Percentiles rank a stretch among this genome's conserved stretches.
These are phyloP conservation scores for Alternaria sp. DNA, from an alignment of 2,329 filamentous ascomycete genomes.

Conservation along the genomic window DNA sequence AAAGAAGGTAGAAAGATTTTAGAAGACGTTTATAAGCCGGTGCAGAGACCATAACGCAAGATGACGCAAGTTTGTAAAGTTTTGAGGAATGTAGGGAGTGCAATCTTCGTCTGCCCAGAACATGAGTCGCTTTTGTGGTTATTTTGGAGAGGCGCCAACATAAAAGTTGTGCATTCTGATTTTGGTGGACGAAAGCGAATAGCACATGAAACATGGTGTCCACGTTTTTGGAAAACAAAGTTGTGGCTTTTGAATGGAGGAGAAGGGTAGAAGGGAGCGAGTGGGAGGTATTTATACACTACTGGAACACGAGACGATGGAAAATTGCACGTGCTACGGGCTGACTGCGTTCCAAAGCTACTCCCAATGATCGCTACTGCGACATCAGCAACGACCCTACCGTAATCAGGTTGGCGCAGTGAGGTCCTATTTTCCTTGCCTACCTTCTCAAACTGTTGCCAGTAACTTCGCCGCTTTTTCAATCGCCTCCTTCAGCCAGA, in stretches of 20 bases:
- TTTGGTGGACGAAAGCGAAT: not conserved
- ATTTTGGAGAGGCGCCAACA: not conserved
- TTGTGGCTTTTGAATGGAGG: not conserved
- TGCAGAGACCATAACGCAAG: not conserved
- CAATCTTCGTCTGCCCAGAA: not conserved
- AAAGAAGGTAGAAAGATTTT: not conserved
- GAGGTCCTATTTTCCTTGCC: not conserved
- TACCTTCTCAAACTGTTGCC: not conserved
- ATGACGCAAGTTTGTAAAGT: not conserved
- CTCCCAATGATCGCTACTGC: not conserved
- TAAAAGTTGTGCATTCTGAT: too few relatives aligned
- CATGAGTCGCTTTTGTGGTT: not conserved
- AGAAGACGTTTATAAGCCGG: not conserved
- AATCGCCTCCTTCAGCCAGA: not conserved
- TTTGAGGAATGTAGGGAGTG: not conserved
- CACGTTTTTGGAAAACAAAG: not conserved
- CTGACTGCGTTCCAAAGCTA: not conserved
- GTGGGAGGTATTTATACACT: not conserved
- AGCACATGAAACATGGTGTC: too few relatives aligned
- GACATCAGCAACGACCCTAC: too few relatives aligned
- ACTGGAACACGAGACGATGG: not conserved
- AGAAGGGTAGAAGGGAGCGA: not conserved
- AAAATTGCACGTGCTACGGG: not conserved
- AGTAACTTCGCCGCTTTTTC: not conserved
- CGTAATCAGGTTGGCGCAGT: too few relatives aligned